Evolutionary conservation across 768 basidiomycete species (phyloP).

Genomic region (Amanita rimosa): DNA sequence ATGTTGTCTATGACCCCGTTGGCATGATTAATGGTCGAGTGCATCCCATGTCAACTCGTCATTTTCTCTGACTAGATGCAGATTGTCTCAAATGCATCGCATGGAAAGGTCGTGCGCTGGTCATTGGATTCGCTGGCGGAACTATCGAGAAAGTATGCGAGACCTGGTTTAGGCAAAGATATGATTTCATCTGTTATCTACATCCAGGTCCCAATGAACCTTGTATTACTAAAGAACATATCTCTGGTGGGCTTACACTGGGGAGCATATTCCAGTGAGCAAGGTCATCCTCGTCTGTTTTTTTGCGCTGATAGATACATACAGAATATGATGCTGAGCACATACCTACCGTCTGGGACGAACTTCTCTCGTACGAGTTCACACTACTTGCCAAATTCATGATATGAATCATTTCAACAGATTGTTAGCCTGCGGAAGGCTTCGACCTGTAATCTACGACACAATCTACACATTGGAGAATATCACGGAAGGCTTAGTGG

Average conservation of each 20-base stretch:
- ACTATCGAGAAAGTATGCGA: slow-evolving; percentile 64
- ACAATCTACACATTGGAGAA: slow-evolving; percentile 58
- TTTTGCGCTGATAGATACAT: slow-evolving; percentile 15
- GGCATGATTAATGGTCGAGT: slow-evolving; percentile 55
- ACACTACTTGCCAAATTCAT: not conserved
- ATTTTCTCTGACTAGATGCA: slow-evolving; percentile 14
- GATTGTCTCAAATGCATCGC: slow-evolving; percentile 88
- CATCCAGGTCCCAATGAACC: slow-evolving; percentile 73
- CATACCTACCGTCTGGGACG: slow-evolving; percentile 61
- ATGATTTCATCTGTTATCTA: not conserved
- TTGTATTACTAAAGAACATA: slow-evolving; percentile 78
- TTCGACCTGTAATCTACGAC: slow-evolving; percentile 61
- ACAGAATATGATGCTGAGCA: slow-evolving; percentile 56
- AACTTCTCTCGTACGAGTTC: slow-evolving; percentile 44
- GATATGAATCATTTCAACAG: slow-evolving; percentile 15
- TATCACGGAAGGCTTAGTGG: slow-evolving; percentile 56
- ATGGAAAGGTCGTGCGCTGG: slow-evolving; percentile 86
- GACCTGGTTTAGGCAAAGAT: not conserved
- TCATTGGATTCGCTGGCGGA: slow-evolving; percentile 90
- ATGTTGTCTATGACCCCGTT: slow-evolving; percentile 83
- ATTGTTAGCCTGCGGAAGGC: slow-evolving; percentile 52
- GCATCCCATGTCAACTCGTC: not conserved
- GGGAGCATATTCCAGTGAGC: slow-evolving; percentile 69
- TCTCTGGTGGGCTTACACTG: slow-evolving; percentile 79
- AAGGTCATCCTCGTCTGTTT: not conserved